Evolutionary conservation across 2,329 filamentous ascomycete genomes (phyloP).

Genomic region (Curvularia verruculosa): DNA sequence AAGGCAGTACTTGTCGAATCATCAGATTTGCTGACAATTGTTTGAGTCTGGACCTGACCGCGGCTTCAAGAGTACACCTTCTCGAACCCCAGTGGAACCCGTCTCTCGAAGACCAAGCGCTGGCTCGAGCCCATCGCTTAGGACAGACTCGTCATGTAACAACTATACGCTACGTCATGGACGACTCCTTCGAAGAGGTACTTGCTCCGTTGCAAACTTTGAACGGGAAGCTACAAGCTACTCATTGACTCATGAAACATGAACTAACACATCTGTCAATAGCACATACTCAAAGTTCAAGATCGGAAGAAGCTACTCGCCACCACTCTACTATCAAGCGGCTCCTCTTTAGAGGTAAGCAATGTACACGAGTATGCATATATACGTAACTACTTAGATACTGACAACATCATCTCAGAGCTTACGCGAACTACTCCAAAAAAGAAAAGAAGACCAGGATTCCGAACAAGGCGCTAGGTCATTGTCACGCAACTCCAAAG

Average conservation of each 20-base stretch:
- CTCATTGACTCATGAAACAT: background rate
- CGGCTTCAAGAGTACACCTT: conserved; percentile 56
- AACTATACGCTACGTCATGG: conserved; percentile 49
- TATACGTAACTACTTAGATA: background rate
- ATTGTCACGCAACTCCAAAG: no score
- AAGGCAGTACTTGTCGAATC: background rate
- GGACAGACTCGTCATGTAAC: conserved; percentile 39
- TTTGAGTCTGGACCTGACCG: conserved; percentile 50
- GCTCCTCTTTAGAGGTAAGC: background rate
- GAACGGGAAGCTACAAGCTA: background rate
- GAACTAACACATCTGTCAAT: background rate
- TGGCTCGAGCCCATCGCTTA: conserved; percentile 41
- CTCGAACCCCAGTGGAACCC: conserved; percentile 61
- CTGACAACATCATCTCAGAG: background rate
- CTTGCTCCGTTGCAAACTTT: background rate
- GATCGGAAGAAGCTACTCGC: conserved; percentile 7
- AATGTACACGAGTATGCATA: background rate
- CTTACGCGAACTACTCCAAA: background rate
- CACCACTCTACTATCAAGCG: background rate
- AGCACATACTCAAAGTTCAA: conserved; percentile 8
- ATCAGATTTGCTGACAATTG: background rate
- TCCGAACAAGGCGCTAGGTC: background rate
- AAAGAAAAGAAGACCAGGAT: background rate
- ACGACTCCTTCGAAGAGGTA: conserved; percentile 47
- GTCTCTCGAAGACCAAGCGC: conserved; percentile 53